These are phyloP conservation scores for Trypanosoma lewisi DNA, from an alignment of 208 protist species.

Conservation along the genomic window DNA sequence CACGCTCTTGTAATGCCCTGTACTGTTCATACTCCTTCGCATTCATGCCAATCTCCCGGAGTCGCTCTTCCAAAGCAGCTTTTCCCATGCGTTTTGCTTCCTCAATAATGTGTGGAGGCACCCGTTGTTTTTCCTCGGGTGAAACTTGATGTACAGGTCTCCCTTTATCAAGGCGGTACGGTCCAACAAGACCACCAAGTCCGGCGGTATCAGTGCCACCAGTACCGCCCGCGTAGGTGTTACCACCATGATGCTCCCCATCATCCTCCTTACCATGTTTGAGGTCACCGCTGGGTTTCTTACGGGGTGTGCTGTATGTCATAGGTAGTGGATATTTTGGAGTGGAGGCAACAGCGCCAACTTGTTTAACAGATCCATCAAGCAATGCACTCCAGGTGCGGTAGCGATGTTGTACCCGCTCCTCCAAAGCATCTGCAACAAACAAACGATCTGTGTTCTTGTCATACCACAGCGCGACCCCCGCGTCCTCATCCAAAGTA, in stretches of 20 bases:
- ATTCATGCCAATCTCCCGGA: conserved; percentile 76
- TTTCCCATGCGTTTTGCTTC: conserved; percentile 78
- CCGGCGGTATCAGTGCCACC: conserved; percentile 86
- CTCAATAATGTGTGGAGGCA: conserved; percentile 73
- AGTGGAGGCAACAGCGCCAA: conserved; percentile 32
- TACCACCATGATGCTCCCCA: conserved; percentile 90
- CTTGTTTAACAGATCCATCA: conserved; percentile 35
- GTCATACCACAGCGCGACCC: conserved; percentile 33
- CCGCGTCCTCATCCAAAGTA: conserved; percentile 13
- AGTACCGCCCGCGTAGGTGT: conserved; percentile 91
- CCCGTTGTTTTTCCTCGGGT: conserved; percentile 83
- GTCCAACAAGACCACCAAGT: conserved; percentile 81
- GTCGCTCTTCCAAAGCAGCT: conserved; percentile 62
- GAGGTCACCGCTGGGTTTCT: conserved; percentile 65
- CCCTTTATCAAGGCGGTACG: conserved; percentile 90
- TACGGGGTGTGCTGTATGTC: conserved; percentile 67
- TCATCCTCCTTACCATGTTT: conserved; percentile 92
- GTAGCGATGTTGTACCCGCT: conserved; percentile 64
- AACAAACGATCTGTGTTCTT: conserved; percentile 28
- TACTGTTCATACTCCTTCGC: conserved; percentile 67
- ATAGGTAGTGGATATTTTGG: conserved; percentile 56
- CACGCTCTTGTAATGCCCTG: conserved; percentile 53
- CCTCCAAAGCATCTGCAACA: conserved; percentile 48
- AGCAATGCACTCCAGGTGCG: conserved; percentile 52
- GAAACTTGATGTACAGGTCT: conserved; percentile 84